Base-by-base conservation (phyloP, 2,329 filamentous ascomycete species). In the Colletotrichum musicola region DNA sequence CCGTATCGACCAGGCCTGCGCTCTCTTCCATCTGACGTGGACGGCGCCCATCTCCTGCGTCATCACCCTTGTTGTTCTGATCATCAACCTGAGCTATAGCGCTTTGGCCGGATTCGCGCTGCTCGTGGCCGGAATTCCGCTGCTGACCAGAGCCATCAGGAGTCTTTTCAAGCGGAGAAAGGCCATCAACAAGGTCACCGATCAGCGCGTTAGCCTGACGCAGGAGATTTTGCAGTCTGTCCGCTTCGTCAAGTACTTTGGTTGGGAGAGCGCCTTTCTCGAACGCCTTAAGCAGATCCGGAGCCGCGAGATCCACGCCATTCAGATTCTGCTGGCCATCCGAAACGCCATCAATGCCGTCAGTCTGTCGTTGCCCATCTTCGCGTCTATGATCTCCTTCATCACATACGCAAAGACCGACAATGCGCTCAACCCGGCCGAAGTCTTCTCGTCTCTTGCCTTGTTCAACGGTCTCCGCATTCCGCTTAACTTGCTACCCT, bases 221-320 rank as follows among this genome's bases (percentile, higher is more conserved):
- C 95, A 98, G 77, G 95, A 98, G 77, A 97, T 98, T 59, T 76
- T 98, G 14, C 92, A 94, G 73, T 93, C 94, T 0, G 95, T 98
- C 25, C 89, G 95, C 27, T 98, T 98, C 75, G 95, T 98, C 81
- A 98, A 98, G 79, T 98, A 90, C 79, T 98, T 98, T 77, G 95
- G 94, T 7, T 98, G 95, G 95, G 95, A 98, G 77, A 91, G 88
- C 66, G 92, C 93, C 40, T 98, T 98, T 76, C 82, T 98, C 13
- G 85, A 90, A 58, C 90, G 94, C 14, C 85, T 98, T 16, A 88
- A 89, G 57, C 86, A 90, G 25, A 92, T 97, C 70, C 89, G 95
- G 66, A 85, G 85, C 60, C 87, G 86, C 69, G 95, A 98, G 79
- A 94, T 98, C 69, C 83, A 86, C 64, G 89, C 92, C n/a, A 94